A percentile compares a stretch with the other conserved stretches of the same genome.
Conservation (phyloP, 1,284 basidiomycete genomes). For the Fistulina hepatica region DNA sequence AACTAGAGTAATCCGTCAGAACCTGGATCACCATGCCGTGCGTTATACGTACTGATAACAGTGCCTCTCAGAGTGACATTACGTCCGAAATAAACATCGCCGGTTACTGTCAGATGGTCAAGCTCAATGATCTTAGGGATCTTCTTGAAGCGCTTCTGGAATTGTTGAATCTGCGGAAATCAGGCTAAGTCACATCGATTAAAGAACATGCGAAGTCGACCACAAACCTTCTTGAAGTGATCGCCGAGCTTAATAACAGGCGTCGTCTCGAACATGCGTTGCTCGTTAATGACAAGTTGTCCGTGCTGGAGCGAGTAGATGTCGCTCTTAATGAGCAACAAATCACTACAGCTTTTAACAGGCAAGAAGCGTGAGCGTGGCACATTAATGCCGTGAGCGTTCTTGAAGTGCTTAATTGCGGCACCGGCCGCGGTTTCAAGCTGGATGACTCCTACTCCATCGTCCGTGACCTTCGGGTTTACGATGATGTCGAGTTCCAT, state of each 20-base stretch:
- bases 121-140: slow-evolving; percentile 91
- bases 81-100: slow-evolving; percentile 93
- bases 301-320: slow-evolving; percentile 95
- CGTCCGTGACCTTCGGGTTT: slow-evolving; percentile 67
- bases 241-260: slow-evolving; percentile 98
- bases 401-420: slow-evolving; percentile 94
- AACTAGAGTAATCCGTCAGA: slow-evolving; percentile 51
- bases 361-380: slow-evolving; percentile 96
- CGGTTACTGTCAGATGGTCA: slow-evolving; percentile 94
- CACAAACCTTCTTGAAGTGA: slow-evolving; percentile 70
- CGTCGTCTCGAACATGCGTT: slow-evolving; percentile 86
- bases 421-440: slow-evolving; percentile 98
- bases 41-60: slow-evolving; percentile 62
- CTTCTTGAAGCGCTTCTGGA: slow-evolving; percentile 97
- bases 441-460: slow-evolving; percentile 63
- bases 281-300: slow-evolving; percentile 82
- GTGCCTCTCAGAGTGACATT: slow-evolving; percentile 85
- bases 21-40: slow-evolving; percentile 1
- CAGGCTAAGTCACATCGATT: not conserved
- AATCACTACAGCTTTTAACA: slow-evolving; percentile 85
- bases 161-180: slow-evolving; percentile 76
- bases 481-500: slow-evolving; percentile 75
- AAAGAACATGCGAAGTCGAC: not conserved
- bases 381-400: slow-evolving; percentile 95
- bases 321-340: slow-evolving; percentile 93